A percentile compares a stretch with the other conserved stretches of the same genome.
These are phyloP conservation scores for Mucor circinelloides DNA, from an alignment of 371 early-diverging fungal genomes.

Conservation along the genomic window DNA sequence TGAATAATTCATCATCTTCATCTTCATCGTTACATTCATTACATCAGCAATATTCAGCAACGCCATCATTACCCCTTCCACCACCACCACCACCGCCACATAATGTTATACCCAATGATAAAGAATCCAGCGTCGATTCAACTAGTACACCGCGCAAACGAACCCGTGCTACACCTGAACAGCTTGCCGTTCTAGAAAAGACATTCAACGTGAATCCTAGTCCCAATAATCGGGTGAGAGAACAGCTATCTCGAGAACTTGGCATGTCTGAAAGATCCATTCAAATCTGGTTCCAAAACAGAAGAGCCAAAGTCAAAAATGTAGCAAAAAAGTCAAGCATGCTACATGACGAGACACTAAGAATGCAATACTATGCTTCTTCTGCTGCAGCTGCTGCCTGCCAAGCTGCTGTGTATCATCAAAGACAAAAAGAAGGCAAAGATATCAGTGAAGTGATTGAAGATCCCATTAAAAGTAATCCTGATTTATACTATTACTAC, in stretches of 20 bases:
- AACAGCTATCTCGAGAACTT: slow-evolving; percentile 77
- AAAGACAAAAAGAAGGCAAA: slow-evolving; percentile 12
- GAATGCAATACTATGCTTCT: slow-evolving; percentile 31
- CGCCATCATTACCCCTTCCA: slow-evolving; percentile 3
- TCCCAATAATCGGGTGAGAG: slow-evolving; percentile 76
- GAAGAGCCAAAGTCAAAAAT: slow-evolving; percentile 87
- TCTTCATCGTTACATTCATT: not conserved
- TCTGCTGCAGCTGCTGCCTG: slow-evolving; percentile 33
- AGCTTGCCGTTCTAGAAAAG: slow-evolving; percentile 68
- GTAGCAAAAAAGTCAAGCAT: slow-evolving; percentile 48
- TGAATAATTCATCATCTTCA: not conserved
- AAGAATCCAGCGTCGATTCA: not conserved
- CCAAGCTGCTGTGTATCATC: slow-evolving; percentile 25
- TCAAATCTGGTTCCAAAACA: slow-evolving; percentile 99
- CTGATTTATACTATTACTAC: slow-evolving; percentile 34
- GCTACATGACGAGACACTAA: slow-evolving; percentile 49
- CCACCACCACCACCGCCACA: slow-evolving; percentile 19
- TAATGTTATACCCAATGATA: not conserved
- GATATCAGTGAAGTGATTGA: not conserved
- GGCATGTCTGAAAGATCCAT: slow-evolving; percentile 90
- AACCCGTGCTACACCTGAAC: slow-evolving; percentile 68
- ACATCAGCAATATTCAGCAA: not conserved
- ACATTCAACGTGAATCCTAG: slow-evolving; percentile 66
- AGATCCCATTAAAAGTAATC: slow-evolving; percentile 23
- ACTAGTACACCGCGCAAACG: slow-evolving; percentile 48